Percentiles rank a stretch among this genome's conserved stretches.
phyloP scores from a whole-genome alignment of 164 flowering plant genomes.

The Litsea cubeba region DNA sequence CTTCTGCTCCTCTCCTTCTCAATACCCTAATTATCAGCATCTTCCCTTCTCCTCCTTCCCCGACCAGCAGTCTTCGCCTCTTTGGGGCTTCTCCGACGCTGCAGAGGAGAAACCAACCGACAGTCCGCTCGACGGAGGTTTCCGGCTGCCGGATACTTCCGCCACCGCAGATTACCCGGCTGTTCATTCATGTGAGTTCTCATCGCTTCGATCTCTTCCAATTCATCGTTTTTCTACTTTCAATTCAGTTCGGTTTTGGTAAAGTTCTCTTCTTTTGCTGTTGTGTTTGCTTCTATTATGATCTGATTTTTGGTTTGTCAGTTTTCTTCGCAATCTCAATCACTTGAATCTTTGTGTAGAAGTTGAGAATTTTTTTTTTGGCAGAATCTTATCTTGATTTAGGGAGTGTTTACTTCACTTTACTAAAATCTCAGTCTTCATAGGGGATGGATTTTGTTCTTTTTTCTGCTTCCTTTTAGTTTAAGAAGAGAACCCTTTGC shows the following conservation, averaged over 20 bases:
- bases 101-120: constrained; percentile 22
- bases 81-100: constrained; percentile 63
- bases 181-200: constrained; percentile 27
- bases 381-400: too few relatives aligned
- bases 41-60: constrained; percentile 21
- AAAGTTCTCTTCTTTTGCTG: not conserved
- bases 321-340: too few relatives aligned
- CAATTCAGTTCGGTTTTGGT: not conserved
- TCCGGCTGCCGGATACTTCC: constrained; percentile 11
- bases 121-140: not conserved
- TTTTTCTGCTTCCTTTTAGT: too few relatives aligned
- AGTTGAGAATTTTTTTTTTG: too few relatives aligned
- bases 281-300: not conserved
- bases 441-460: too few relatives aligned
- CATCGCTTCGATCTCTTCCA: not conserved
- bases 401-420: too few relatives aligned
- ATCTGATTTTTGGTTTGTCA: too few relatives aligned
- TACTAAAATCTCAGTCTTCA: too few relatives aligned
- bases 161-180: constrained; percentile 24
- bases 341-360: too few relatives aligned
- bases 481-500: too few relatives aligned
- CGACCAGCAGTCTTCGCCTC: constrained; percentile 67
- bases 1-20: not conserved
- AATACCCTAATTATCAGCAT: not conserved
- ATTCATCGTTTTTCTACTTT: not conserved